Evolutionary conservation across 2,329 filamentous ascomycete genomes (phyloP), one percentile per base, ranked within the genome.

Genomic region (Ophiostoma ulmi): DNA sequence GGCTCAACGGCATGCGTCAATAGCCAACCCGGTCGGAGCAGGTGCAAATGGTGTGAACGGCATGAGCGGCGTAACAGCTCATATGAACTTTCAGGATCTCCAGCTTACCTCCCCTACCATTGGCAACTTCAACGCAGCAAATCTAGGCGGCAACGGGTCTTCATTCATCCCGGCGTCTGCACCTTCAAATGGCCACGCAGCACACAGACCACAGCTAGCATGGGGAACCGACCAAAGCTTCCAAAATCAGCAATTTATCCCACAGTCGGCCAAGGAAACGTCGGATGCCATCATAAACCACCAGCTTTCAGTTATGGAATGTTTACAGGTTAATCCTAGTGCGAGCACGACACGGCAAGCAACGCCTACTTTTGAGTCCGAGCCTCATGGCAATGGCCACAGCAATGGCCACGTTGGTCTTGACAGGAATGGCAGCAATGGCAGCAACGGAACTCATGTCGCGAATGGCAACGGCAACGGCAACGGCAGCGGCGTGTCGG

Each of bases 141-240:
- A 64, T 35, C 11, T 35, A 10, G 58, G 26, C 35, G 58, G 22
- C 31, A n/a, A 26, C 38, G 38, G 17, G 5, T 14, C 35, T 14
- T 2, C 35, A 36, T 64, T 64, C 35, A 3, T 7, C 35, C 13
- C n/a, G 17, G 36, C 36, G n/a, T n/a, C 64, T 2, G 58, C 58
- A 26, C 5, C n/a, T 20, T 3, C 66, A n/a, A 22, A n/a, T 13
- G 61, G 13, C 31, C 11, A 36, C 13, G 5, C 64, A 3, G 3
- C 38, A 10, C 69, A 55, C 36, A 22, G 69, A 11, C 31, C 61
- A 8, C 69, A 75, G 79, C 78, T 48, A 79, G 77, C 69, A 77
- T 78, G 72, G 86, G 90, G 90, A 11, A 90, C 90, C 0, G 90
- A 92, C 77, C 78, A 83, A n/a, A 86, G 82, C 71, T 92, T 92